Evolutionary conservation across 371 early-diverging fungal genomes (phyloP).

Genomic region (Mucor saturninus): DNA sequence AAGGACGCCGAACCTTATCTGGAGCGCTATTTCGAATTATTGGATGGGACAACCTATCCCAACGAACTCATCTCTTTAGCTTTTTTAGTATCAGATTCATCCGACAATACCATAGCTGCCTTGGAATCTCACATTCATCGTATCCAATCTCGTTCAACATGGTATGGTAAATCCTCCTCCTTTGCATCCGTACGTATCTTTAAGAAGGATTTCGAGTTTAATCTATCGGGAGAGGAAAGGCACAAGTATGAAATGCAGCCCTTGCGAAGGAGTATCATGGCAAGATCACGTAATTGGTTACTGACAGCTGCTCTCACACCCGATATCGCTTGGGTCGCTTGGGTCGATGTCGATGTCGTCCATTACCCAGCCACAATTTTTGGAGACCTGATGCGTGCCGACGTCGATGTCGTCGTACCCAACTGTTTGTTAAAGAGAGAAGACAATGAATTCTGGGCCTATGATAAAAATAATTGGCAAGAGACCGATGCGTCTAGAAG

Average conservation of each 20-base stretch:
- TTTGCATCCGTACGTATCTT: constrained; percentile 54
- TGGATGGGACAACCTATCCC: constrained; percentile 57
- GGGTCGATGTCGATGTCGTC: constrained; percentile 66
- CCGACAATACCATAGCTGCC: constrained; percentile 51
- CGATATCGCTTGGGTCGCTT: constrained; percentile 64
- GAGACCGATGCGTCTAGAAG: constrained; percentile 63
- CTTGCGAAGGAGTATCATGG: constrained; percentile 62
- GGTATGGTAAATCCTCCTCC: constrained; percentile 31
- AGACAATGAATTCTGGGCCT: constrained; percentile 53
- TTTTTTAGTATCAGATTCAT: constrained; percentile 65
- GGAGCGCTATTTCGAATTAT: constrained; percentile 61
- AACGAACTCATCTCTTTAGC: constrained; percentile 60
- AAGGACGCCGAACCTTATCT: constrained; percentile 62
- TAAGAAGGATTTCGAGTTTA: constrained; percentile 63
- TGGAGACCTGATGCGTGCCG: constrained; percentile 55
- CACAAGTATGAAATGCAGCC: constrained; percentile 59
- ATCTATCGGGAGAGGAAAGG: constrained; percentile 52
- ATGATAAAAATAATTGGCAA: constrained; percentile 75
- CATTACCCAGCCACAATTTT: constrained; percentile 59
- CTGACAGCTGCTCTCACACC: constrained; percentile 53
- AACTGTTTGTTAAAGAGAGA: constrained; percentile 60
- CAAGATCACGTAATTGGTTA: constrained; percentile 61
- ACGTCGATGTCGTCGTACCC: constrained; percentile 65
- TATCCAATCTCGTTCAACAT: constrained; percentile 17
- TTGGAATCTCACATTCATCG: constrained; percentile 43